phyloP scores from a whole-genome alignment of 106 monocot genomes.

The Allium fistulosum region DNA sequence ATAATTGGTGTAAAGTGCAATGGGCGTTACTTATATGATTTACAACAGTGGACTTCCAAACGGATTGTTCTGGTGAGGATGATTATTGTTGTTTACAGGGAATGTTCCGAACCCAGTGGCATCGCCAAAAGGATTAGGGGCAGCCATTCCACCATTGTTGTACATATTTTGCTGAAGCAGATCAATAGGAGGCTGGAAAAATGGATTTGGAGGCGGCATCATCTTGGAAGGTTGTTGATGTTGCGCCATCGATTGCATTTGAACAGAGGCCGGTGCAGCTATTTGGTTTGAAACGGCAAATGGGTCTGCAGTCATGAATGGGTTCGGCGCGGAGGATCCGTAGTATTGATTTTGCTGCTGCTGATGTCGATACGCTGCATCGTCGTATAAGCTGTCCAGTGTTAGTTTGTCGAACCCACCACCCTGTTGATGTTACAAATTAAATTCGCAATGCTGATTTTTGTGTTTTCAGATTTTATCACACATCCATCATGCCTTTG shows the following conservation, averaged over 20 bases:
- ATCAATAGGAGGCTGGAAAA: constrained; percentile 16
- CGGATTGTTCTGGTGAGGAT: constrained; percentile 38
- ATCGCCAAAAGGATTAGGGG: constrained; percentile 54
- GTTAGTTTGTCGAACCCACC: constrained; percentile 73
- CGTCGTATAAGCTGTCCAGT: constrained; percentile 71
- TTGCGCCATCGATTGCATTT: constrained; percentile 65
- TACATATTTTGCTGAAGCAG: constrained; percentile 16
- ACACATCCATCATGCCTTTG: too few relatives aligned
- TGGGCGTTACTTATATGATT: not conserved
- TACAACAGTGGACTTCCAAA: constrained; percentile 46
- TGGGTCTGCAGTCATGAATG: constrained; percentile 53
- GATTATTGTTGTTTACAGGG: constrained; percentile 27
- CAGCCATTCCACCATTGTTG: constrained; percentile 6
- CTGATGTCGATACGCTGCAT: constrained; percentile 51
- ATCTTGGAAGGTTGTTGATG: constrained; percentile 33
- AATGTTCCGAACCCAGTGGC: constrained; percentile 40
- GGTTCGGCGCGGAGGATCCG: constrained; percentile 38
- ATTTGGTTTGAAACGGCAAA: constrained; percentile 55
- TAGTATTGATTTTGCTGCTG: constrained; percentile 36
- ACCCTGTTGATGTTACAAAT: constrained; percentile 20
- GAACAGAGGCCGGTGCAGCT: constrained; percentile 46
- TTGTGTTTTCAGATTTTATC: too few relatives aligned
- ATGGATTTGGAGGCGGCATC: constrained; percentile 52
- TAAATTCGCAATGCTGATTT: too few relatives aligned
- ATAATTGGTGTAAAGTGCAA: too few relatives aligned